A percentile compares a stretch with the other conserved stretches of the same genome.
Evolutionary conservation across 768 basidiomycete genomes (phyloP).

Genomic region (Rhizopogon roseolus): DNA sequence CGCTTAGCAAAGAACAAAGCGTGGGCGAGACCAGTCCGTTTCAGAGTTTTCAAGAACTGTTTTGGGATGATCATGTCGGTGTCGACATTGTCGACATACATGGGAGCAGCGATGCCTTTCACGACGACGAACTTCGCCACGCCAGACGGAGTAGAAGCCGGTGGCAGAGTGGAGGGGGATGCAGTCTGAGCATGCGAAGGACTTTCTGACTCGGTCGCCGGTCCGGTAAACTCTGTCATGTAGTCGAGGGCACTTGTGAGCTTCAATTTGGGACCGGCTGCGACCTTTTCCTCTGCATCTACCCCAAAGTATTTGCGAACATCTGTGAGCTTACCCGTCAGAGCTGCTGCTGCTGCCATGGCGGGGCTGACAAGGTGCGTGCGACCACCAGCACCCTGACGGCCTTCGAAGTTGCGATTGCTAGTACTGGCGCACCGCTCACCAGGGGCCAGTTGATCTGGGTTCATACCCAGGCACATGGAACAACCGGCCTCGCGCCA

Average conservation of each 20-base stretch:
- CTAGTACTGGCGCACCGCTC: constrained; percentile 89
- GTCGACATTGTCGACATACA: constrained; percentile 82
- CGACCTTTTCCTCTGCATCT: constrained; percentile 36
- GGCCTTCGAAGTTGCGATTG: constrained; percentile 91
- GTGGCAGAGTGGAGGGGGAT: constrained; percentile 29
- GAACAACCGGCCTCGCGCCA: constrained; percentile 96
- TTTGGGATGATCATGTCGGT: constrained; percentile 95
- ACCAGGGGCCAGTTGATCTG: constrained; percentile 80
- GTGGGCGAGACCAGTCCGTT: constrained; percentile 80
- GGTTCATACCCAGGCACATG: constrained; percentile 97
- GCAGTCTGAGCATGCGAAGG: constrained; percentile 27
- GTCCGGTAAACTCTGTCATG: constrained; percentile 61
- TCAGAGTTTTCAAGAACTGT: constrained; percentile 89
- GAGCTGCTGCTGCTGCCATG: constrained; percentile 89
- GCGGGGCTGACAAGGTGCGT: constrained; percentile 89
- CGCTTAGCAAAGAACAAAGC: constrained; percentile 82
- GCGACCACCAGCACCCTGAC: constrained; percentile 82
- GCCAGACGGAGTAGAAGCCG: constrained; percentile 39
- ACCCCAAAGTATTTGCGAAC: constrained; percentile 69
- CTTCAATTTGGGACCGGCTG: constrained; percentile 57
- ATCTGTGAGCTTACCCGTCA: constrained; percentile 81
- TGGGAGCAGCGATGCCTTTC: constrained; percentile 73
- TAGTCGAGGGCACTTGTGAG: constrained; percentile 69
- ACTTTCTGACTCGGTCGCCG: constrained; percentile 46
- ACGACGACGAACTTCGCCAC: constrained; percentile 63